Conservation (phyloP, 345 rosid genomes). For the Salix viminalis region DNA sequence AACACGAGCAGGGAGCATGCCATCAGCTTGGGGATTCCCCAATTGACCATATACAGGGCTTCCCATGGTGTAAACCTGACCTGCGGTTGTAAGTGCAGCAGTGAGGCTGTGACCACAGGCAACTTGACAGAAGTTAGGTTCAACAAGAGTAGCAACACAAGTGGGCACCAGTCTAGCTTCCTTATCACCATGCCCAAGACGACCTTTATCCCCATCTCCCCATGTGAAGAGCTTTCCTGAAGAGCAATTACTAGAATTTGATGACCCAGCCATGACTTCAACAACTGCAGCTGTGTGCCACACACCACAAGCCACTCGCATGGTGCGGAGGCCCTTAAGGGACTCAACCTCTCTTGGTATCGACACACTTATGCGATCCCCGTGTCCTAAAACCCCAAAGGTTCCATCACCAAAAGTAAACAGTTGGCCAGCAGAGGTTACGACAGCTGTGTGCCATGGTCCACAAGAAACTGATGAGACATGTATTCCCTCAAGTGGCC, state of each 20-base stretch:
- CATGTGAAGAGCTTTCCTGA: conserved; percentile 58
- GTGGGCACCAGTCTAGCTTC: conserved; percentile 49
- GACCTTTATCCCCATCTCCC: conserved; percentile 63
- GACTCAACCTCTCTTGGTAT: conserved; percentile 63
- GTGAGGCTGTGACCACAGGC: conserved; percentile 64
- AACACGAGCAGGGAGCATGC: conserved; percentile 41
- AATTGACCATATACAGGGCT: conserved; percentile 42
- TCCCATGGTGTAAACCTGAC: conserved; percentile 57
- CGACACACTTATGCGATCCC: conserved; percentile 45
- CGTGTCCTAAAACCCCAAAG: conserved; percentile 75
- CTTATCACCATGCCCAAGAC: conserved; percentile 57
- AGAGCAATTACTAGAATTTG: conserved; percentile 22
- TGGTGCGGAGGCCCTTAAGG: conserved; percentile 52
- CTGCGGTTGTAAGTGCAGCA: conserved; percentile 42
- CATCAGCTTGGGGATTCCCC: conserved; percentile 38
- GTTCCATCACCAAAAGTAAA: conserved; percentile 84
- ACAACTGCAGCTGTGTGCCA: conserved; percentile 84
- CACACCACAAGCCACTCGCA: conserved; percentile 62
- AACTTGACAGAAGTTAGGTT: conserved; percentile 48
- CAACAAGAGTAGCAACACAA: conserved; percentile 39
- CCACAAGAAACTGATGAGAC: conserved; percentile 69
- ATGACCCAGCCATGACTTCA: conserved; percentile 30
- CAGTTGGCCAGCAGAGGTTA: conserved; percentile 60
- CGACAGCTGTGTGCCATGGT: conserved; percentile 71
- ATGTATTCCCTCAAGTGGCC: conserved; percentile 53